Evolutionary conservation across 768 basidiomycete species (phyloP).

Genomic region (Tulasnella sp.): DNA sequence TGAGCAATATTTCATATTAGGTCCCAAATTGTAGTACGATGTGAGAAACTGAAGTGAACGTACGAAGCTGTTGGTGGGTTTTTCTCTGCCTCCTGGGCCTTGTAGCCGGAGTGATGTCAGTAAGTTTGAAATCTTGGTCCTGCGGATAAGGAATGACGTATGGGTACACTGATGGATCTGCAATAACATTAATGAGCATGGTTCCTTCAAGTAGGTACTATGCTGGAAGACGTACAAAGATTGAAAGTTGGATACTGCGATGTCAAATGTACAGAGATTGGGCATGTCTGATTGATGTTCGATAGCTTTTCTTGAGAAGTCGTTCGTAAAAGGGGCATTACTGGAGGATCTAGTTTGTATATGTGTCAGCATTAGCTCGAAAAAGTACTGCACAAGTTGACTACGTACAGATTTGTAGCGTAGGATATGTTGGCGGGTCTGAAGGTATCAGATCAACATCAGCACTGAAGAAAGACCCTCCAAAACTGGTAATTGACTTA

Average conservation of each 20-base stretch:
- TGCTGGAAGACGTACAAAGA: slow-evolving; percentile 4
- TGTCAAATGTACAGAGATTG: too few species aligned
- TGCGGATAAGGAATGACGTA: slow-evolving; percentile 10
- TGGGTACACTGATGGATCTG: slow-evolving; percentile 10
- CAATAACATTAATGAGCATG: background rate
- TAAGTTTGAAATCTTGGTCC: background rate
- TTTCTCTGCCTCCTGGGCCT: background rate
- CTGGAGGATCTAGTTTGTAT: background rate
- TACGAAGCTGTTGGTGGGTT: slow-evolving; percentile 5
- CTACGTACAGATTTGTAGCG: slow-evolving; percentile 13
- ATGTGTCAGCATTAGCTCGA: background rate
- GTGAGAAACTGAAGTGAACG: too few species aligned
- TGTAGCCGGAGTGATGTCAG: background rate
- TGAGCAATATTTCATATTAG: too few species aligned
- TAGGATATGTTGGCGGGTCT: background rate
- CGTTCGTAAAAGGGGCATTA: background rate
- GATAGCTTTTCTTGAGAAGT: background rate
- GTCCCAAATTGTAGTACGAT: too few species aligned
- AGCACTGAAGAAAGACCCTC: too few species aligned
- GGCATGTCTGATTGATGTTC: background rate
- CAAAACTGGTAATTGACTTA: too few species aligned
- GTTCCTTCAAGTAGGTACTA: background rate
- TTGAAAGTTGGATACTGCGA: slow-evolving; percentile 11
- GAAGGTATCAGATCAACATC: background rate
- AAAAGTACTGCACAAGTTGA: background rate